A percentile compares a stretch with the other conserved stretches of the same genome.
These are phyloP conservation scores for Oenanthe javanica DNA, from an alignment of 140 eudicot species.

Conservation along the genomic window DNA sequence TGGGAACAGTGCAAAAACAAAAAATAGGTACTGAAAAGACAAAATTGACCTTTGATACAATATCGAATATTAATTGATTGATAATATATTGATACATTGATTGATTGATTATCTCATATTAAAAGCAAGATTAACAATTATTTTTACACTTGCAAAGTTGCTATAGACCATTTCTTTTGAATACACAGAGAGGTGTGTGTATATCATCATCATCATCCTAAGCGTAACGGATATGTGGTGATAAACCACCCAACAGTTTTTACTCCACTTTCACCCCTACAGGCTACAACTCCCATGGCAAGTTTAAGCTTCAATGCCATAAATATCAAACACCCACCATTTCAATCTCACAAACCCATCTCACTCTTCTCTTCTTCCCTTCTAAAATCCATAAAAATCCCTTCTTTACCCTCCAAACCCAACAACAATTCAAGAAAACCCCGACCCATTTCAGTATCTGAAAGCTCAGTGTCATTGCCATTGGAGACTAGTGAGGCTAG, in stretches of 20 bases:
- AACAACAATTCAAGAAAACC: constrained; percentile 12
- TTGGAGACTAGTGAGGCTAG: constrained; percentile 22
- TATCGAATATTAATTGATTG: too few relatives aligned
- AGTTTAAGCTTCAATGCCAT: constrained; percentile 43
- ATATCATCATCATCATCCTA: background rate
- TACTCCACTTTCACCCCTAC: background rate
- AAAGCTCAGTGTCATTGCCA: constrained; percentile 56
- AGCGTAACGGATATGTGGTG: constrained; percentile 11
- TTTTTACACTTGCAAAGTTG: too few relatives aligned
- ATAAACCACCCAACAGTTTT: background rate
- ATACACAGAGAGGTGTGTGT: too few relatives aligned
- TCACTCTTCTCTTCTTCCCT: constrained; percentile 22
- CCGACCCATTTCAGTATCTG: constrained; percentile 49
- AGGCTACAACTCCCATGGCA: constrained; percentile 28
- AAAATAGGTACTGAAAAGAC: too few relatives aligned
- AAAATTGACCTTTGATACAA: too few relatives aligned
- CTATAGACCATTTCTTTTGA: too few relatives aligned
- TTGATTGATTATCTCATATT: too few relatives aligned
- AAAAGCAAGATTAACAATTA: too few relatives aligned
- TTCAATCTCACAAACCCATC: constrained; percentile 24
- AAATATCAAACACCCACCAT: constrained; percentile 29
- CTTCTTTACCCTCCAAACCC: constrained; percentile 20
- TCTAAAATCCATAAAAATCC: constrained; percentile 32
- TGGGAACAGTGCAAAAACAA: too few relatives aligned
- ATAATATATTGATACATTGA: too few relatives aligned